phyloP scores from a whole-genome alignment of 257 asterid genomes.

The Gentiana straminea region DNA sequence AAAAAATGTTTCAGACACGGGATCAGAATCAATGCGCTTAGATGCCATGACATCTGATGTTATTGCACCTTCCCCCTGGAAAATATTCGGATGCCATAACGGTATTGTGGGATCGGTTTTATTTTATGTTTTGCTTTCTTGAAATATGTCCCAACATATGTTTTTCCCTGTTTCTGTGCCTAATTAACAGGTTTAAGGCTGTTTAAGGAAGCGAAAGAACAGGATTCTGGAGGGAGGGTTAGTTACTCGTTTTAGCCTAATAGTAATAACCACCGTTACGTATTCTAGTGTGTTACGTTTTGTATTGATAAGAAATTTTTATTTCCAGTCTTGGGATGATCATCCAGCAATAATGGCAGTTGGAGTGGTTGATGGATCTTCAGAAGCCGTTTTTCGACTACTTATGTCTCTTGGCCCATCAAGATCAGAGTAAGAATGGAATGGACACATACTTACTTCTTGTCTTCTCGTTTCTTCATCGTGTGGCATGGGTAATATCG shows the following conservation, averaged over 20 bases:
- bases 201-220: conserved; percentile 75
- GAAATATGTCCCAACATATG: not conserved
- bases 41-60: conserved; percentile 70
- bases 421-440: conserved; percentile 67
- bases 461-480: no score
- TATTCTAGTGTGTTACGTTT: not conserved
- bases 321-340: conserved; percentile 45
- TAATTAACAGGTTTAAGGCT: conserved; percentile 57
- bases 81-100: conserved; percentile 73
- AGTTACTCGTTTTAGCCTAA: conserved; percentile 6
- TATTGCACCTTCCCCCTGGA: conserved; percentile 84
- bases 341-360: conserved; percentile 95
- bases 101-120: conserved; percentile 27
- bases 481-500: not conserved
- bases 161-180: conserved; percentile 2
- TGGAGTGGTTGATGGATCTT: conserved; percentile 81
- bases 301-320: conserved; percentile 3
- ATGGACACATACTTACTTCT: not conserved
- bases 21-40: conserved; percentile 28
- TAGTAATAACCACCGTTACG: not conserved
- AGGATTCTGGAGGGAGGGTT: conserved; percentile 54
- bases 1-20: conserved; percentile 27
- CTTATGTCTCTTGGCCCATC: conserved; percentile 94
- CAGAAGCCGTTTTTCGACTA: conserved; percentile 84
- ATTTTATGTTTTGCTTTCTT: not conserved